A percentile compares a stretch with the other conserved stretches of the same genome.
phyloP scores from a whole-genome alignment of 768 basidiomycete genomes.

The Infundibulicybe gibba region DNA sequence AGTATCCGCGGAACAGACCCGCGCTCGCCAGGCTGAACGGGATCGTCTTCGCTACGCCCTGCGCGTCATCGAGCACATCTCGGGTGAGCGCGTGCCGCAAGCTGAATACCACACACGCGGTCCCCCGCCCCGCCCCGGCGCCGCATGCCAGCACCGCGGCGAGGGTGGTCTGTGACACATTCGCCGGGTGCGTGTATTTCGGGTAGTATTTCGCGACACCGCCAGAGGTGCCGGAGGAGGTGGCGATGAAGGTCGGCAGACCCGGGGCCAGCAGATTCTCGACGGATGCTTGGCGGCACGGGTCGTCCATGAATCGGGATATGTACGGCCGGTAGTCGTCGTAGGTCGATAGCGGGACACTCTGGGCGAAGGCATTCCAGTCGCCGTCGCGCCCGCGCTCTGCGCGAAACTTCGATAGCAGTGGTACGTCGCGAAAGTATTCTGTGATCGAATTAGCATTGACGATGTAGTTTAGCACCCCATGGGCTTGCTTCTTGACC shows the following conservation, averaged over 20 bases:
- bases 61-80: constrained; percentile 1
- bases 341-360: constrained; percentile 4
- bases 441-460: too few relatives aligned
- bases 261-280: constrained; percentile 12
- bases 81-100: constrained; percentile 2
- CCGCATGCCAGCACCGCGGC: neutral
- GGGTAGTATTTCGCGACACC: constrained; percentile 9
- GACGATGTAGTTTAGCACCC: too few relatives aligned
- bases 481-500: too few relatives aligned
- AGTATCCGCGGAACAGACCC: neutral
- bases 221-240: constrained; percentile 13
- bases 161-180: neutral
- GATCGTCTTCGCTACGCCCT: constrained; percentile 1
- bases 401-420: too few relatives aligned
- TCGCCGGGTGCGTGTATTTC: constrained; percentile 9
- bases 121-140: neutral
- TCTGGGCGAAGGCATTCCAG: neutral
- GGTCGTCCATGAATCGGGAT: constrained; percentile 3
- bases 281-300: constrained; percentile 2
- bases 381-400: too few relatives aligned
- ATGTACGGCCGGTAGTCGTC: constrained; percentile 7
- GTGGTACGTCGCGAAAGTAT: too few relatives aligned
- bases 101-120: constrained; percentile 3
- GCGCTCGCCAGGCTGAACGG: constrained; percentile 5
- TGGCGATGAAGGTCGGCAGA: constrained; percentile 9